Conservation (phyloP, 2,329 filamentous ascomycete genomes). For the Trichoderma koningiopsis region DNA sequence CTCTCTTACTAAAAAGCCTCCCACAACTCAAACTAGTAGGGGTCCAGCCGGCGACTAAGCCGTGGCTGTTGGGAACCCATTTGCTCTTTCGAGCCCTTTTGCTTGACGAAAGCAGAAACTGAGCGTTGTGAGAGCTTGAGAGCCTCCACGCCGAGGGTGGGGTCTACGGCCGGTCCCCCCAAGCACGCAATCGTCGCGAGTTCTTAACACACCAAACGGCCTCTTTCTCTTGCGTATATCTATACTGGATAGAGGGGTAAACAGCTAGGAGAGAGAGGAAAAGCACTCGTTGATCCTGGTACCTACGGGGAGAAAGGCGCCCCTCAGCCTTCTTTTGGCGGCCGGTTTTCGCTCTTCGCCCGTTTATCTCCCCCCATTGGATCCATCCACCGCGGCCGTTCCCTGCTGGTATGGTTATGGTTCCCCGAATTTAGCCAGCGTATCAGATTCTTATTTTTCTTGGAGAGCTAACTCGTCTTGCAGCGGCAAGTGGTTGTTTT, state of each 20-base stretch:
- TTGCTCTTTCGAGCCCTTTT: background rate
- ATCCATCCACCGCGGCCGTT: background rate
- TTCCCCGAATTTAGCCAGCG: background rate
- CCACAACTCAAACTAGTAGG: background rate
- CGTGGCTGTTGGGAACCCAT: background rate
- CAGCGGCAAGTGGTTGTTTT: background rate
- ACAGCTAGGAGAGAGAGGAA: background rate
- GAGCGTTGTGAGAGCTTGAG: background rate
- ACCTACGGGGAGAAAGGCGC: background rate
- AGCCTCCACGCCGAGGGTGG: conserved; percentile 9
- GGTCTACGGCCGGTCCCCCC: conserved; percentile 6
- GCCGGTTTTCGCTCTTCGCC: background rate
- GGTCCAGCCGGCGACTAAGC: conserved; percentile 1
- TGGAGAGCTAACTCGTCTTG: background rate
- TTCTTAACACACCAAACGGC: background rate
- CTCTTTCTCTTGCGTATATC: background rate
- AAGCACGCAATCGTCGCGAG: conserved; percentile 23
- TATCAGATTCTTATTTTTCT: background rate
- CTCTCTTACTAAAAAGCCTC: background rate
- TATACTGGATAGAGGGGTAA: conserved; percentile 5
- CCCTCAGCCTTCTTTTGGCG: background rate
- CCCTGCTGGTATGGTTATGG: background rate
- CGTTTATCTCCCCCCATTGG: background rate
- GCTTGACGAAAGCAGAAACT: background rate
- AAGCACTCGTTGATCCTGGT: background rate